Evolutionary conservation across 2,329 filamentous ascomycete species (phyloP), one percentile per base, ranked within the genome.

Genomic region (Tolypocladium cylindrosporum): DNA sequence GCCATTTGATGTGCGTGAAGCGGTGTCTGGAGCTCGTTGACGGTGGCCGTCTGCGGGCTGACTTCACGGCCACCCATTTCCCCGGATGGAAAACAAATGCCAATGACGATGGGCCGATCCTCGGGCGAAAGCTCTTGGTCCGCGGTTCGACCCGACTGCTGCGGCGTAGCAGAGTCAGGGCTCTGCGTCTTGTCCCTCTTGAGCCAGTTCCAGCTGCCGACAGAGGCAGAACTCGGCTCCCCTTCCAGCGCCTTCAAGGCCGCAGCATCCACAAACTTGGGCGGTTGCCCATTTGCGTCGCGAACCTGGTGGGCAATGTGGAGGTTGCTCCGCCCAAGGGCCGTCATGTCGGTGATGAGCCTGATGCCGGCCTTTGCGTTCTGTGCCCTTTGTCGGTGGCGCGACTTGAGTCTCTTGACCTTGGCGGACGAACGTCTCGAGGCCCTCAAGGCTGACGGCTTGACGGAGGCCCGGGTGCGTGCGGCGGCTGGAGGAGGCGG

Each of bases 61-160:
- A 80, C 72, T 36, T 62, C 61, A 1, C 61, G 64, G 39, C 58
- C 61, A 43, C 60, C 60, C 13, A 65, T 60, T 24, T 69, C 66
- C 9, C 68, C 68, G 16, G 83, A 80, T 2, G 87, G 82, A 52
- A 90, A 74, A 16, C 82, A 80, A 55, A 91, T 84, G 14, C 87
- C 87, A 62, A 90, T 91, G 48, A 88, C 79, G 59, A 91, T 91
- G 1, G 85, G 85, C n/a, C 84, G 78, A 64, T 88, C 84, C 59
- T 80, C 82, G 0, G 88, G 87, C 16, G 87, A 89, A 4, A 89
- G 75, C 60, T 84, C 83, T 13, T 69, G 68, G 7, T 67, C 67
- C 31, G 67, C 56, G 60, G 64, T 61, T 60, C 66, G 60, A 59
- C 64, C 57, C 31, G 64, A 62, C 42, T 66, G 67, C 16, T 68